Conservation (phyloP, 805 yeast species). For the Cyberlindnera xishuangbannaensis region DNA sequence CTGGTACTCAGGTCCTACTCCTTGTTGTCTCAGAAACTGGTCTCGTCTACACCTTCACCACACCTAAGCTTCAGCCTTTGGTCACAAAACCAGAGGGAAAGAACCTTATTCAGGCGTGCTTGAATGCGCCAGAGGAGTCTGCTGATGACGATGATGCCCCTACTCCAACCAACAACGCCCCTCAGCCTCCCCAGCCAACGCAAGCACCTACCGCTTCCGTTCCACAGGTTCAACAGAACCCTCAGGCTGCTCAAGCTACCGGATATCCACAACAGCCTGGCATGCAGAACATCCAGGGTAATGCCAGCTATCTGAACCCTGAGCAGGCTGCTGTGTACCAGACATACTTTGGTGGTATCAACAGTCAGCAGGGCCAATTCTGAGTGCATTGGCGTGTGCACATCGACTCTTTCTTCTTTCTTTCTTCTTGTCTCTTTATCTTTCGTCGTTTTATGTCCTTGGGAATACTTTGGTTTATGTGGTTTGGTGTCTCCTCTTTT, state of each 20-base stretch:
- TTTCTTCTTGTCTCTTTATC: too few relatives aligned
- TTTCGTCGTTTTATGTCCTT: too few relatives aligned
- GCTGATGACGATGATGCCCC: conserved; percentile 39
- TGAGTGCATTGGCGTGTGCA: conserved; percentile 12
- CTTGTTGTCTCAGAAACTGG: conserved; percentile 98
- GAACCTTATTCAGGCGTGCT: conserved; percentile 91
- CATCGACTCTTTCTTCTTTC: too few relatives aligned
- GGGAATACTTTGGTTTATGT: too few relatives aligned
- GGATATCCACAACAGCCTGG: conserved; percentile 36
- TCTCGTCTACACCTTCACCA: conserved; percentile 93
- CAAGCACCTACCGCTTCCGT: too few relatives aligned
- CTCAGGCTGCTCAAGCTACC: conserved; percentile 8
- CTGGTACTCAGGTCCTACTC: conserved; percentile 94
- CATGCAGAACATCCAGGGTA: conserved; percentile 36
- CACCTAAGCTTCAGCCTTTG: conserved; percentile 97
- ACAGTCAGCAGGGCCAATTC: conserved; percentile 53
- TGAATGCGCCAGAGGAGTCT: conserved; percentile 87
- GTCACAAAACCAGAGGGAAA: conserved; percentile 98
- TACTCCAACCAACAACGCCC: conserved; percentile 31
- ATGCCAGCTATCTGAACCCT: conserved; percentile 41
- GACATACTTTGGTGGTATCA: conserved; percentile 55
- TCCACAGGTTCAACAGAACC: background rate
- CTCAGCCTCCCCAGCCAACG: conserved; percentile 1
- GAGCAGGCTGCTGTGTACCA: conserved; percentile 54
- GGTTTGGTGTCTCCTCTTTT: too few relatives aligned